Base-by-base conservation (phyloP, 768 basidiomycete species). In the Crucibulum laeve region DNA sequence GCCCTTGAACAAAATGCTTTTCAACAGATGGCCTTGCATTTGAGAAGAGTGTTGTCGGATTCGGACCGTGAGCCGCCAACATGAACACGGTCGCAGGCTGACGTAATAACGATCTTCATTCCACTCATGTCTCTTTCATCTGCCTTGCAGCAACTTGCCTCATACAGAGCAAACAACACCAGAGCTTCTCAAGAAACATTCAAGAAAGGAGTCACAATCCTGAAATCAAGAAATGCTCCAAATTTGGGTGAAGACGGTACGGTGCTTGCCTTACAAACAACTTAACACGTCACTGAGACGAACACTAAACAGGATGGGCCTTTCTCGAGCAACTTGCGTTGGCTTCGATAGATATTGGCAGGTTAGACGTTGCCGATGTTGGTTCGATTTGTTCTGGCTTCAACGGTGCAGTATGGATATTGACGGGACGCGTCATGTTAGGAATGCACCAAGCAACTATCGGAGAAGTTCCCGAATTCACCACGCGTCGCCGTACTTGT, bases 291-390 rank as follows among this genome's bases (percentile, higher is more conserved):
- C 38, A 44, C 40, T 48, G 34, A 45, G 22, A 41, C 33, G 23
- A 25, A 50, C 38, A 22, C 4, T 8, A 32, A 4, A 46, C 53
- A 91, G 91, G 73, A 23, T 92, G 88, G 89, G 73, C 75, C 8
- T 82, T 88, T 48, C 62, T 90, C 5, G 93, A 95, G 55, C 89
- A 92, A 54, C 70, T 92, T 2, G 74, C 80, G 2, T 61, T 90
- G 38, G 88, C 92, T 3, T 75, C 91, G 3, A 67, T 91, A 40
- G 90, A 94, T 51, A 66, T 84, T 10, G 88, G 85, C 21, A 69
- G 82, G 41, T 46, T 81, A 19, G 82, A 87, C 39, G 65, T 90
- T 24, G 87, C 91, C 21, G 79, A 90, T 60, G 91, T 92, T 62
- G 48, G 77, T 69, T 8, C 33, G 25, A 34, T 32, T 44, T 43